These are phyloP conservation scores for Globisporangium nunn DNA, from an alignment of 352 stramenopile species.

Conservation along the genomic window DNA sequence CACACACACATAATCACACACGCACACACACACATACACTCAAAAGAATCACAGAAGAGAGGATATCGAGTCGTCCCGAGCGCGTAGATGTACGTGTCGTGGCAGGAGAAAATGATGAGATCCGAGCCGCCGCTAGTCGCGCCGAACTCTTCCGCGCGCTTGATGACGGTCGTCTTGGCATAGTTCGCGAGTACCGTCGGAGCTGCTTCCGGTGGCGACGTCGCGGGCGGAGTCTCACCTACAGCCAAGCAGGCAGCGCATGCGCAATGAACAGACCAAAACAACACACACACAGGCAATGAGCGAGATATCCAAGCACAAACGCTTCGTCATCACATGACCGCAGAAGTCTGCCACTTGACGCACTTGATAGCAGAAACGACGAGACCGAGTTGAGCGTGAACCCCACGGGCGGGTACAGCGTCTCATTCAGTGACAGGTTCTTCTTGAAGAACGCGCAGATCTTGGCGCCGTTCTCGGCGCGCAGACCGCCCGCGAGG, in stretches of 20 bases:
- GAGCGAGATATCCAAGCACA: neutral
- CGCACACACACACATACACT: neutral
- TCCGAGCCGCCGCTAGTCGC: conserved; percentile 39
- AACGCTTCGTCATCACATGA: neutral
- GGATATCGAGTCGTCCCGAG: conserved; percentile 90
- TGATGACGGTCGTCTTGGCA: conserved; percentile 75
- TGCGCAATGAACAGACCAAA: neutral
- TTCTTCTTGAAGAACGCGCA: conserved; percentile 73
- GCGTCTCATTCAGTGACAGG: conserved; percentile 65
- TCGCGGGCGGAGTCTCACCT: conserved; percentile 5
- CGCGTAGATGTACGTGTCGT: conserved; percentile 93
- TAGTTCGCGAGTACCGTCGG: conserved; percentile 57
- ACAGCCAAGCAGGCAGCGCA: neutral
- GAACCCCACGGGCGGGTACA: conserved; percentile 76
- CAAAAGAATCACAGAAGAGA: conserved; percentile 16
- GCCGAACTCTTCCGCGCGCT: conserved; percentile 56
- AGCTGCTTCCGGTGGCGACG: conserved; percentile 7
- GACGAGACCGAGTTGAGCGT: conserved; percentile 24
- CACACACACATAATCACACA: too few species aligned
- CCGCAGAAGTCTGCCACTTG: neutral
- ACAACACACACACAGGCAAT: neutral
- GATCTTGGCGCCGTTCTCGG: conserved; percentile 52
- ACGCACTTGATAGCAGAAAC: conserved; percentile 13
- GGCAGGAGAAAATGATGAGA: conserved; percentile 88
- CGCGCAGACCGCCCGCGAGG: conserved; percentile 12